Percentiles rank a stretch among this genome's conserved stretches.
Evolutionary conservation across 176 grass and related monocot genomes (phyloP).

Genomic region (Carex scoparia): DNA sequence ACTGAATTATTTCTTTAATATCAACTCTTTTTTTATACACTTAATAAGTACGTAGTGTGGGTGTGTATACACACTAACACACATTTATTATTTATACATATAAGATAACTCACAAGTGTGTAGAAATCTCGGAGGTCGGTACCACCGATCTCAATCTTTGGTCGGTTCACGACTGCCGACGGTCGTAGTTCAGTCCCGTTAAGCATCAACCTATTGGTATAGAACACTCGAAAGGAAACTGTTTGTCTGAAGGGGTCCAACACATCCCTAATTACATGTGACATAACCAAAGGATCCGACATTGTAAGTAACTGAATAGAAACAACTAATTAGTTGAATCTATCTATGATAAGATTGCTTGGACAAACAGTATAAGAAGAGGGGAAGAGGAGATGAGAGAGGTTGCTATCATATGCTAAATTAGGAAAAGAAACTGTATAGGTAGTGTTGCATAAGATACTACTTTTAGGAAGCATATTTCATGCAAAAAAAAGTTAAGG

Average conservation of each 20-base stretch:
- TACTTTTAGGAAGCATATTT: neutral
- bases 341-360: too few relatives aligned
- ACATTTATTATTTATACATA: neutral
- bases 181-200: constrained; percentile 49
- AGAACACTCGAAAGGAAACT: constrained; percentile 48
- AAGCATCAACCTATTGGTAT: constrained; percentile 40
- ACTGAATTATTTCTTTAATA: neutral
- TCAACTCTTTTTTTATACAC: neutral
- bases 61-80: neutral
- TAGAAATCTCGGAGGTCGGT: constrained; percentile 57
- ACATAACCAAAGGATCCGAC: constrained; percentile 38
- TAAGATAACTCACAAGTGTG: constrained; percentile 54
- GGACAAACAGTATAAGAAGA: too few relatives aligned
- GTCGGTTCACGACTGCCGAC: constrained; percentile 43
- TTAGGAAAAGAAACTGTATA: too few relatives aligned
- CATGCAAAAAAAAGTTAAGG: neutral
- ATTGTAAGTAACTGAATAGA: neutral
- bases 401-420: neutral
- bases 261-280: constrained; percentile 51
- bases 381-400: constrained; percentile 21
- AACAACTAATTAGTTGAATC: neutral
- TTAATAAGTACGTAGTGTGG: neutral
- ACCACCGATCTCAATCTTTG: constrained; percentile 50
- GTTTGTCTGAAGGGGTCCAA: constrained; percentile 47
- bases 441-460: neutral